phyloP scores from a whole-genome alignment of 345 rosid genomes.

The Melaleuca quinquenervia region DNA sequence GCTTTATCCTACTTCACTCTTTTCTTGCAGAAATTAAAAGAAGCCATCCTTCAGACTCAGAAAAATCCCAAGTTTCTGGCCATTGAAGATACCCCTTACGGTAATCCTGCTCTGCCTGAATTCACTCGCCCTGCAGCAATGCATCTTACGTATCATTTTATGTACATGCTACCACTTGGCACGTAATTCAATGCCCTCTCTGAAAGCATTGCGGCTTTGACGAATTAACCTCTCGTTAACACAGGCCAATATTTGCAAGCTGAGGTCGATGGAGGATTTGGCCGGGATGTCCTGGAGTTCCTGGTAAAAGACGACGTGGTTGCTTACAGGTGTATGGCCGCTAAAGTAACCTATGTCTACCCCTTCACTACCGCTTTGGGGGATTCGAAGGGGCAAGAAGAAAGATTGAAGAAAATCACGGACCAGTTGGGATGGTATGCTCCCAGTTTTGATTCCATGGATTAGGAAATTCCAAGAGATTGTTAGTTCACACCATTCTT shows the following conservation, averaged over 20 bases:
- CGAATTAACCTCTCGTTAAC: neutral
- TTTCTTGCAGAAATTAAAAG: constrained; percentile 45
- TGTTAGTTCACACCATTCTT: neutral
- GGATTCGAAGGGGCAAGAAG: constrained; percentile 78
- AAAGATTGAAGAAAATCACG: constrained; percentile 52
- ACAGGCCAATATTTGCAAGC: constrained; percentile 68
- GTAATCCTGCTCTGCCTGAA: constrained; percentile 17
- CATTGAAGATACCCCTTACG: constrained; percentile 57
- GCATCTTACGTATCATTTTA: neutral
- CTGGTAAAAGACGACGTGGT: constrained; percentile 72
- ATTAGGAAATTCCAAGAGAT: constrained; percentile 13
- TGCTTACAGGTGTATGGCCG: constrained; percentile 66
- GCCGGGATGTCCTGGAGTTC: constrained; percentile 68
- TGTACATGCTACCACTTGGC: neutral
- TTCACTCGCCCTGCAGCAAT: neutral
- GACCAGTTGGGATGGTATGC: constrained; percentile 78
- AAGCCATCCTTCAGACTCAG: constrained; percentile 62
- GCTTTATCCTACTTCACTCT: neutral
- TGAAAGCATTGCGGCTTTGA: neutral
- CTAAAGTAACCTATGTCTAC: constrained; percentile 73
- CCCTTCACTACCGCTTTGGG: constrained; percentile 92
- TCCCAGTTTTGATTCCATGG: constrained; percentile 75
- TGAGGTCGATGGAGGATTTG: constrained; percentile 70
- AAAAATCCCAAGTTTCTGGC: constrained; percentile 47
- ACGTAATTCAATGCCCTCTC: neutral